phyloP scores from a whole-genome alignment of 805 yeast species.

The Candida mattraensis region DNA sequence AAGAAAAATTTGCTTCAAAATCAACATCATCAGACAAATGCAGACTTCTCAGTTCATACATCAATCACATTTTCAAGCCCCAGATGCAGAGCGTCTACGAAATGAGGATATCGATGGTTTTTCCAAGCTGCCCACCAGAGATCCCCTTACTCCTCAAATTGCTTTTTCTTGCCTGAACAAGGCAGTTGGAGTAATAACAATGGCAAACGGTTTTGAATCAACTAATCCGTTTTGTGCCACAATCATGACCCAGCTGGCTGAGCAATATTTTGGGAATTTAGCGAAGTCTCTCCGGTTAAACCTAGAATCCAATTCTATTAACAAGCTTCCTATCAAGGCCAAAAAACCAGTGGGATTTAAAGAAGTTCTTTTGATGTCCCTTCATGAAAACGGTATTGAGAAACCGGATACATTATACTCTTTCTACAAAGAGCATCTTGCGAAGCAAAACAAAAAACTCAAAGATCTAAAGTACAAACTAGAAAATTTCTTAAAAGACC shows the following conservation, averaged over 20 bases:
- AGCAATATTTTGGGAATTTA: conserved; percentile 72
- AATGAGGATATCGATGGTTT: conserved; percentile 78
- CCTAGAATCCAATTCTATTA: conserved; percentile 58
- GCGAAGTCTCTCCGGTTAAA: conserved; percentile 70
- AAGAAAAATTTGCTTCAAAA: conserved; percentile 83
- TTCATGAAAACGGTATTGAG: conserved; percentile 83
- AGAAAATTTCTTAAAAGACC: conserved; percentile 69
- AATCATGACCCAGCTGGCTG: conserved; percentile 79
- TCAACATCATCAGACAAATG: conserved; percentile 84
- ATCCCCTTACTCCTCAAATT: conserved; percentile 54
- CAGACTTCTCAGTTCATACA: conserved; percentile 79
- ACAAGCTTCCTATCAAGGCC: conserved; percentile 33
- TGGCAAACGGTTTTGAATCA: conserved; percentile 91
- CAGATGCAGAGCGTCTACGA: conserved; percentile 58
- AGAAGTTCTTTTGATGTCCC: conserved; percentile 57
- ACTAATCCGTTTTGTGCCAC: conserved; percentile 77
- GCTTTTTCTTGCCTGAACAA: conserved; percentile 67
- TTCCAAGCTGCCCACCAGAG: conserved; percentile 72
- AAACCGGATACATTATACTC: conserved; percentile 75
- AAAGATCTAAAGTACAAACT: conserved; percentile 66
- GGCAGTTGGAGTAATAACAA: conserved; percentile 72
- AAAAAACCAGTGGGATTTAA: conserved; percentile 28
- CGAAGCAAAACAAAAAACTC: conserved; percentile 67
- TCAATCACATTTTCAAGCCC: conserved; percentile 69
- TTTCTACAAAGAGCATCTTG: conserved; percentile 69